Percentiles rank a stretch among this genome's conserved stretches.
phyloP scores from a whole-genome alignment of 2,329 filamentous ascomycete species.

The Colletotrichum neosansevieriae region DNA sequence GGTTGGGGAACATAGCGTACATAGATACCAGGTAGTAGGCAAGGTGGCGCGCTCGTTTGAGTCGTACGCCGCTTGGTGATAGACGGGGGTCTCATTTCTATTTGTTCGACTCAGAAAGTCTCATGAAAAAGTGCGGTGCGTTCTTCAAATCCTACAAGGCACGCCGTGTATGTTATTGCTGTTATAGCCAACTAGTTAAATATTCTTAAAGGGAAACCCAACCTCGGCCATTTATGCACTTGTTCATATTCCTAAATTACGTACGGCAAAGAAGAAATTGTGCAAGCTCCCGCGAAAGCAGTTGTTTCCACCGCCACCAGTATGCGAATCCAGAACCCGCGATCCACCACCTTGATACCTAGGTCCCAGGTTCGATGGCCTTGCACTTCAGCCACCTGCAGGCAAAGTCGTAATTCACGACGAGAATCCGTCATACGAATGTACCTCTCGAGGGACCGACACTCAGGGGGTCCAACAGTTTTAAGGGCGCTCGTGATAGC shows the following conservation, averaged over 20 bases:
- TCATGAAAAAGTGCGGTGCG: no score
- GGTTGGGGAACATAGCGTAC: no score
- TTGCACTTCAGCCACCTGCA: neutral
- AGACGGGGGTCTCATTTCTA: no score
- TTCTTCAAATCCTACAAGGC: rapidly evolving
- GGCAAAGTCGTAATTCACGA: neutral
- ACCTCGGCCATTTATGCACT: no score
- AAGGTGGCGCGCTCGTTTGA: no score
- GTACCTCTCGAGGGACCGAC: neutral
- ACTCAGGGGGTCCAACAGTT: neutral
- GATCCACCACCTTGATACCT: neutral
- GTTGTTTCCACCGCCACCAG: neutral
- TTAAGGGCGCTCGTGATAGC: neutral
- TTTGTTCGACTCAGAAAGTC: no score
- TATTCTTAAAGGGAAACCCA: no score
- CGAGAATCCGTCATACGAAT: conserved; percentile 5
- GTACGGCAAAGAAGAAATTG: neutral
- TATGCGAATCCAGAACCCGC: conserved; percentile 12
- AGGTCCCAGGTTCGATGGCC: conserved; percentile 15
- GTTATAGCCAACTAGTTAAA: rapidly evolving
- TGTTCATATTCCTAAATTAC: neutral
- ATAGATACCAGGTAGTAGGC: no score
- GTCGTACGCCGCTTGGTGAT: no score
- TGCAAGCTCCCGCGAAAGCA: neutral
- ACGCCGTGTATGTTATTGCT: neutral